phyloP scores from a whole-genome alignment of 257 asterid genomes.

The Solanum chilense region DNA sequence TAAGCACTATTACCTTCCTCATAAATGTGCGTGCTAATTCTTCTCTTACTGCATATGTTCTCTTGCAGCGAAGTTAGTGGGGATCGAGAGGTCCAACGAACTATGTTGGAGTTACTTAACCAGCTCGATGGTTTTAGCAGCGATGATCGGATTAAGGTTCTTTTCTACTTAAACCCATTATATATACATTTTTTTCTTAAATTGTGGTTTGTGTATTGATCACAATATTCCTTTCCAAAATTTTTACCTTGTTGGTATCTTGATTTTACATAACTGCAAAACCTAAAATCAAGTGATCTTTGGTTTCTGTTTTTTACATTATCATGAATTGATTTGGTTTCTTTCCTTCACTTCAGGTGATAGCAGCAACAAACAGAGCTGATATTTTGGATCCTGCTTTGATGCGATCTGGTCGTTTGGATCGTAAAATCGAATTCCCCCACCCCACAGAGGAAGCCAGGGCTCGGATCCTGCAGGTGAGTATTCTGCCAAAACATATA shows the following conservation, averaged over 20 bases:
- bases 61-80: slow-evolving; percentile 87
- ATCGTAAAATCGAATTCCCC: slow-evolving; percentile 96
- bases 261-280: not conserved
- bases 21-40: not conserved
- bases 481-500: not conserved
- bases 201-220: not conserved
- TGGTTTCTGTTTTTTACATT: not conserved
- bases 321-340: not conserved
- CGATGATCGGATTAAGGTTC: slow-evolving; percentile 78
- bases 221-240: not conserved
- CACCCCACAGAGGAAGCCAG: slow-evolving; percentile 94
- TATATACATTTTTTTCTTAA: not conserved
- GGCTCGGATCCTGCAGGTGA: slow-evolving; percentile 74
- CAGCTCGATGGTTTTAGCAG: slow-evolving; percentile 97
- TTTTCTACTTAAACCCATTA: not conserved
- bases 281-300: not conserved
- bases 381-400: slow-evolving; percentile 95
- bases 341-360: slow-evolving; percentile 41
- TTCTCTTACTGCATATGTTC: not conserved
- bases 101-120: slow-evolving; percentile 88
- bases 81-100: slow-evolving; percentile 85
- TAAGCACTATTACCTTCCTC: not conserved
- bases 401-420: slow-evolving; percentile 91
- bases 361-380: slow-evolving; percentile 95
- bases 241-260: not conserved